Conservation (phyloP, 768 basidiomycete species). For the Pseudohyphozyma bogoriensis region DNA sequence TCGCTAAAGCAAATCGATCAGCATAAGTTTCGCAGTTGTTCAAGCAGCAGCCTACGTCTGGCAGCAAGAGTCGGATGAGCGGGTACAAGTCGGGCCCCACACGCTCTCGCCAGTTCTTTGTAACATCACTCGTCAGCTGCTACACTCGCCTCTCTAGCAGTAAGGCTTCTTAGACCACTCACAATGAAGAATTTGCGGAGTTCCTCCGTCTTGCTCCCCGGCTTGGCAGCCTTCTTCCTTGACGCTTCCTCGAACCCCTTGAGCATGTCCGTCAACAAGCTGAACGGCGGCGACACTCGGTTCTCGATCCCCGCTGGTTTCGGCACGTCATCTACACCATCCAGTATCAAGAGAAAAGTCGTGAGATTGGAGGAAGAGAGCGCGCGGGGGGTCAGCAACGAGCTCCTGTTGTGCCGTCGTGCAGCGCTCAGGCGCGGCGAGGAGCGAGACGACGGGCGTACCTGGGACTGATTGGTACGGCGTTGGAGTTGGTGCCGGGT, state of each 20-base stretch:
- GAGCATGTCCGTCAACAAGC: neutral
- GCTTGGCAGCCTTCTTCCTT: constrained; percentile 11
- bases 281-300: constrained; percentile 2
- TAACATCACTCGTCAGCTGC: neutral
- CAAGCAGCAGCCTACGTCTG: constrained; percentile 52
- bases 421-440: too few species aligned
- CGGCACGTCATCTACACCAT: constrained; percentile 17
- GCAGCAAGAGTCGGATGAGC: constrained; percentile 74
- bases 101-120: constrained; percentile 58
- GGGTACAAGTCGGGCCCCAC: constrained; percentile 85
- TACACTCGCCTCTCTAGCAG: neutral
- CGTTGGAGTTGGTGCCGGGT: too few species aligned
- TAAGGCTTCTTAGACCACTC: neutral
- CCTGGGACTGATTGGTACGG: too few species aligned
- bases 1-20: constrained; percentile 49
- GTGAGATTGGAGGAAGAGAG: too few species aligned
- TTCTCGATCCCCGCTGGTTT: constrained; percentile 10
- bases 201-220: constrained; percentile 8
- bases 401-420: too few species aligned
- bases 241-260: constrained; percentile 22
- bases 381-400: too few species aligned
- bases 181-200: constrained; percentile 13
- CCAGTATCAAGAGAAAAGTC: too few species aligned
- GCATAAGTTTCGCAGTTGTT: neutral
- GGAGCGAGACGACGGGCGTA: too few species aligned